phyloP scores from a whole-genome alignment of 2,329 filamentous ascomycete genomes.

The Cyphellophora attinorum region DNA sequence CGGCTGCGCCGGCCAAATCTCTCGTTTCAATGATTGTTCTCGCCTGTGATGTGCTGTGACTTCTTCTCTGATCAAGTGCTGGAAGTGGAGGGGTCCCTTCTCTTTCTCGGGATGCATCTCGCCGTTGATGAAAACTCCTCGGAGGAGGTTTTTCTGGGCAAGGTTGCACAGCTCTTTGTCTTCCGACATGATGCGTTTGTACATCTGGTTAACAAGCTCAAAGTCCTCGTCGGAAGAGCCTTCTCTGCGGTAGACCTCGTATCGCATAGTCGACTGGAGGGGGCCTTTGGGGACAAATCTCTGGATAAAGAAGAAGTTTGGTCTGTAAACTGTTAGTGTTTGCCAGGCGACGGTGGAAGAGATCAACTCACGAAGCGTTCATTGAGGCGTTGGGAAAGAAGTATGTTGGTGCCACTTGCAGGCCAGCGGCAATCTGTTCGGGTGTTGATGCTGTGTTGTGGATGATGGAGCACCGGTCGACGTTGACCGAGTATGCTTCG shows the following conservation, averaged over 20 bases:
- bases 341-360: neutral
- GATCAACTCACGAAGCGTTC: slow-evolving; percentile 10
- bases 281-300: slow-evolving; percentile 49
- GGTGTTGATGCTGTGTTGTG: slow-evolving; percentile 35
- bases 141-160: slow-evolving; percentile 52
- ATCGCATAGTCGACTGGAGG: slow-evolving; percentile 45
- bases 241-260: slow-evolving; percentile 56
- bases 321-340: slow-evolving; percentile 20
- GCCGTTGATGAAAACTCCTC: slow-evolving; percentile 53
- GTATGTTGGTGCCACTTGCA: slow-evolving; percentile 9
- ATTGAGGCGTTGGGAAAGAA: slow-evolving; percentile 13
- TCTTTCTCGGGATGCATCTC: slow-evolving; percentile 54
- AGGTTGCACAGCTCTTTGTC: slow-evolving; percentile 54
- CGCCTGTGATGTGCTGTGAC: slow-evolving; percentile 38
- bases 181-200: slow-evolving; percentile 55
- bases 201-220: slow-evolving; percentile 48
- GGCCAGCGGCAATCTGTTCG: slow-evolving; percentile 7
- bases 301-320: slow-evolving; percentile 57
- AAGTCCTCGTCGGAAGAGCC: slow-evolving; percentile 50
- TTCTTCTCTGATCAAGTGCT: slow-evolving; percentile 40
- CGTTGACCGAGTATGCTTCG: slow-evolving; percentile 43
- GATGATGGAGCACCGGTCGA: slow-evolving; percentile 45
- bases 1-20: slow-evolving; percentile 42
- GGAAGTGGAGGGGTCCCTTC: slow-evolving; percentile 50
- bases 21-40: slow-evolving; percentile 34